Base-by-base conservation (phyloP, 2,329 filamentous ascomycete genomes). In the Aspergillus costaricaensis region DNA sequence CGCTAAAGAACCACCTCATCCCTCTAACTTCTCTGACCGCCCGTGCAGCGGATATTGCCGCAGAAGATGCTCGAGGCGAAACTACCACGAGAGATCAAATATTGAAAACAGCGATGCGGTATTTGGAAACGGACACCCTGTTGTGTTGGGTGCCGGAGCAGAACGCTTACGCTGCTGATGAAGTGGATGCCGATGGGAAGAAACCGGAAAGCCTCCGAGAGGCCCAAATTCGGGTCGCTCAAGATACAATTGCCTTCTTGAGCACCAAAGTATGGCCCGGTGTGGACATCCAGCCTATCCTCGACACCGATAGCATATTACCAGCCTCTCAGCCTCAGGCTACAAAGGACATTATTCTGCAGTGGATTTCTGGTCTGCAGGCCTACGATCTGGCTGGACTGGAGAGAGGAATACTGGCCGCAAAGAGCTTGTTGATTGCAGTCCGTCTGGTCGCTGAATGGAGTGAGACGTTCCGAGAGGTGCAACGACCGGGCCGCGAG, bases 121-220 rank as follows among this genome's bases (percentile, higher is more conserved):
- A 98, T 76, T 84, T 99, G 25, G 88, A 92, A 69, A 98, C 95
- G 1, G 95, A 99, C 78, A 93, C 91, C 0, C 80, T 98, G 38
- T 86, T 99, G 1, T 98, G 94, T 84, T 96, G 92, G 91, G 92
- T 86, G 17, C 88, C 88, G 0, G 82, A 82, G 69, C 78, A 79
- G 58, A 78, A 78, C 49, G 67, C 79, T 61, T 77, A 83, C 72
- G 82, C 86, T 43, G 80, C 81, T 2, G 77, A 81, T 38, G 77
- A 86, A 43, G 75, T 80, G 30, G 70, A 74, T 4, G 76, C 74
- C 47, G 81, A 82, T 58, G 81, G 80, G 4, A 76, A 77, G 58
- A 59, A 66, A 10, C 80, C 79, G 38, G 81, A 87, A 69, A 86
- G 84, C 7, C 82, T 99, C 55, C 84, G 92, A 15, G 83, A 90